These are phyloP conservation scores for Stagonosporopsis cucurbitacearum DNA, from an alignment of 2,329 filamentous ascomycete genomes.

Conservation along the genomic window DNA sequence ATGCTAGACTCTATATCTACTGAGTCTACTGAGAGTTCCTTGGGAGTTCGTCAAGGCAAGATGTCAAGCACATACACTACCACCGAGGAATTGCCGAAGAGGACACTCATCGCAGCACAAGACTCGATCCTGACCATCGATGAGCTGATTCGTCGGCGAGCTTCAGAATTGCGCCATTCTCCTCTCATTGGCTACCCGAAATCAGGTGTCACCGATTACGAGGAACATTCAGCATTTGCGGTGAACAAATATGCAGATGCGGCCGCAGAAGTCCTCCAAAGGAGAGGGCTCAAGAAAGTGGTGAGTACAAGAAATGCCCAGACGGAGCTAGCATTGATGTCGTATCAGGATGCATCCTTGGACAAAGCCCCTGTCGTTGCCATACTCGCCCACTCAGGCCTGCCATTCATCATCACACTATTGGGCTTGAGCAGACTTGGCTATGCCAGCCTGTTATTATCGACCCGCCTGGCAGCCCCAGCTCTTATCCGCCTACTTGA, in stretches of 20 bases:
- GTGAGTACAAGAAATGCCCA: slow-evolving; percentile 18
- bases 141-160: slow-evolving; percentile 33
- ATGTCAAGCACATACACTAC: slow-evolving; percentile 23
- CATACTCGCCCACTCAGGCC: slow-evolving; percentile 60
- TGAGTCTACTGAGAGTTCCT: slow-evolving; percentile 1
- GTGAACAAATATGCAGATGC: slow-evolving; percentile 37
- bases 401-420: slow-evolving; percentile 62
- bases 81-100: slow-evolving; percentile 10
- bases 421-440: slow-evolving; percentile 63
- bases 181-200: slow-evolving; percentile 35
- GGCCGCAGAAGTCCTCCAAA: slow-evolving; percentile 27
- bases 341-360: slow-evolving; percentile 21
- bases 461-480: slow-evolving; percentile 59
- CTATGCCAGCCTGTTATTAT: slow-evolving; percentile 62
- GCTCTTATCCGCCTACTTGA: slow-evolving; percentile 57
- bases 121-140: slow-evolving; percentile 32
- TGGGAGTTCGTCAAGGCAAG: slow-evolving; percentile 1
- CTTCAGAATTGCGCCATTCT: slow-evolving; percentile 23
- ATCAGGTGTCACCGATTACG: slow-evolving; percentile 30
- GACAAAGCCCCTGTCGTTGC: slow-evolving; percentile 49
- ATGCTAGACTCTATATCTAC: slow-evolving; percentile 11
- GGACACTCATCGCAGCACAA: slow-evolving; percentile 10
- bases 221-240: slow-evolving; percentile 35
- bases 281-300: slow-evolving; percentile 29
- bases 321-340: slow-evolving; percentile 6